These are phyloP conservation scores for Saksenaea oblongispora DNA, from an alignment of 371 early-diverging fungal species.

Conservation along the genomic window DNA sequence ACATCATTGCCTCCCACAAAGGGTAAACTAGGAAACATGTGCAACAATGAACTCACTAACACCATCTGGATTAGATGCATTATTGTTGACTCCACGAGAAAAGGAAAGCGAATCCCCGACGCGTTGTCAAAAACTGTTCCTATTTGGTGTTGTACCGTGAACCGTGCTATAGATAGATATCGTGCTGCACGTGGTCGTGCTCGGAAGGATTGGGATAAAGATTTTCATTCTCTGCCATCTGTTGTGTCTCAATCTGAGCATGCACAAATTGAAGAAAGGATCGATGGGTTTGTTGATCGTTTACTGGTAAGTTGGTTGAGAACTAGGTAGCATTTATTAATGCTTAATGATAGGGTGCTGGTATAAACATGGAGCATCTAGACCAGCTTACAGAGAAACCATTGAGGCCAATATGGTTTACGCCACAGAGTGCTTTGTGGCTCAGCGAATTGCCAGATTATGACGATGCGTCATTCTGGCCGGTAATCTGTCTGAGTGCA, in stretches of 20 bases:
- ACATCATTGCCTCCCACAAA: constrained; percentile 49
- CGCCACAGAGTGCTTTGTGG: constrained; percentile 60
- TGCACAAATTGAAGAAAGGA: constrained; percentile 61
- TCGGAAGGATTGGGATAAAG: constrained; percentile 49
- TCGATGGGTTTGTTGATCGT: constrained; percentile 62
- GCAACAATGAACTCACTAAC: neutral
- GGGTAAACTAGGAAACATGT: constrained; percentile 48
- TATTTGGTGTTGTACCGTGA: constrained; percentile 84
- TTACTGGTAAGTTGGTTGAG: constrained; percentile 41
- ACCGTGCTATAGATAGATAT: constrained; percentile 47
- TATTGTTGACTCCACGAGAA: constrained; percentile 85
- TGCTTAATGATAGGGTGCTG: constrained; percentile 28
- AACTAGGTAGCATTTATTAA: neutral
- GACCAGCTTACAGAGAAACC: constrained; percentile 57
- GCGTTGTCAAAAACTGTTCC: constrained; percentile 84
- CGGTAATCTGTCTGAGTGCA: constrained; percentile 75
- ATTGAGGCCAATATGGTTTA: constrained; percentile 81
- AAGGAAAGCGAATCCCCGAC: constrained; percentile 86
- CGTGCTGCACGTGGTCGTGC: neutral
- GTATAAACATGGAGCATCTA: constrained; percentile 52
- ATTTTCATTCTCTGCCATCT: constrained; percentile 67
- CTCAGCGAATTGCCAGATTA: constrained; percentile 52
- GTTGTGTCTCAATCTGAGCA: constrained; percentile 74
- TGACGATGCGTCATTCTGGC: constrained; percentile 53
- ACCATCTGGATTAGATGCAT: constrained; percentile 52